These are phyloP conservation scores for Kernera saxatilis DNA, from an alignment of 345 rosid genomes.

Conservation along the genomic window DNA sequence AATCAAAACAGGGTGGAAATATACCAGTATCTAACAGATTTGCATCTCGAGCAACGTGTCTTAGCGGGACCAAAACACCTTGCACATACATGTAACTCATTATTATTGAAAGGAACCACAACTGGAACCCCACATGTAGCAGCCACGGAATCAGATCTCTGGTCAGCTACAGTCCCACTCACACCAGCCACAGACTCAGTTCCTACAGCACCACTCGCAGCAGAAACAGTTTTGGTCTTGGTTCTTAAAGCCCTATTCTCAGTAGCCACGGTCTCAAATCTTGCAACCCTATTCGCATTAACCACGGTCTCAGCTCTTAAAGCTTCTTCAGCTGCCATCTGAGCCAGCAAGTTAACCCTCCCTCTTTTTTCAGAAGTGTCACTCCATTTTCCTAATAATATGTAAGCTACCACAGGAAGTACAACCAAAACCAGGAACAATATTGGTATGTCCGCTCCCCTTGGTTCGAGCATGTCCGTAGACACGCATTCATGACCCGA, in stretches of 20 bases:
- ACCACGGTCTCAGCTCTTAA: slow-evolving; percentile 39
- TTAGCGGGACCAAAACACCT: slow-evolving; percentile 63
- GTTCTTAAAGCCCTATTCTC: slow-evolving; percentile 15
- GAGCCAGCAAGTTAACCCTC: slow-evolving; percentile 57
- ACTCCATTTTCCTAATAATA: slow-evolving; percentile 86
- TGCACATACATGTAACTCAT: slow-evolving; percentile 60
- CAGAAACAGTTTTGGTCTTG: slow-evolving; percentile 3
- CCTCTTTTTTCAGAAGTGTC: slow-evolving; percentile 57
- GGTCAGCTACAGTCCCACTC: neutral
- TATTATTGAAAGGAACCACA: slow-evolving; percentile 38
- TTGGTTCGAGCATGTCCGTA: slow-evolving; percentile 91
- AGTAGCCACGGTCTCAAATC: slow-evolving; percentile 14
- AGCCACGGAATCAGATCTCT: slow-evolving; percentile 28
- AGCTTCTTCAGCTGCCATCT: slow-evolving; percentile 80
- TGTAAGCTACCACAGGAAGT: slow-evolving; percentile 70
- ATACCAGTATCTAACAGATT: slow-evolving; percentile 80
- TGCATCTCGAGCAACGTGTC: slow-evolving; percentile 90
- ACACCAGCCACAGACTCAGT: slow-evolving; percentile 16
- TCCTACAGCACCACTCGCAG: slow-evolving; percentile 1
- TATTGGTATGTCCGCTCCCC: slow-evolving; percentile 75
- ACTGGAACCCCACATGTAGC: slow-evolving; percentile 36
- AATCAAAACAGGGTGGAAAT: slow-evolving; percentile 7
- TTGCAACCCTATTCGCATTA: slow-evolving; percentile 14
- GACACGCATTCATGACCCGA: slow-evolving; percentile 74
- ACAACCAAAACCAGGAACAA: slow-evolving; percentile 78